phyloP scores from a whole-genome alignment of 2,329 filamentous ascomycete genomes.

The Chaetomiaceae sp. region DNA sequence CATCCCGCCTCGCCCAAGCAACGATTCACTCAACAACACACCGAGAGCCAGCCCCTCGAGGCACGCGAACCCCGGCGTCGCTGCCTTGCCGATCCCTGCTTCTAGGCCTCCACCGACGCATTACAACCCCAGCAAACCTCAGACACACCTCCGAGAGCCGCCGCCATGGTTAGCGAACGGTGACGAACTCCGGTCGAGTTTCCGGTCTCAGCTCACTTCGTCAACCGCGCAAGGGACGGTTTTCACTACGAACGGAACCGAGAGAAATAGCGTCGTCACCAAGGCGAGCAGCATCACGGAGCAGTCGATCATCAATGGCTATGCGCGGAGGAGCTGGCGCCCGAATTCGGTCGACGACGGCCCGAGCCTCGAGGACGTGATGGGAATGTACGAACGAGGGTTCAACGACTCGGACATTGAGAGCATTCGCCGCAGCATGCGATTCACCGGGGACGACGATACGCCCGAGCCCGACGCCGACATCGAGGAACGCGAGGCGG shows the following conservation, averaged over 20 bases:
- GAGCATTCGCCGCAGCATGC: slow-evolving; percentile 23
- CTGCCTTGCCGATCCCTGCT: slow-evolving; percentile 4
- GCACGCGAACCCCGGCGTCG: slow-evolving; percentile 6
- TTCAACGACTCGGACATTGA: slow-evolving; percentile 50
- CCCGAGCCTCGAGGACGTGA: slow-evolving; percentile 62
- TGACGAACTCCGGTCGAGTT: slow-evolving; percentile 53
- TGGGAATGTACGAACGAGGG: slow-evolving; percentile 64
- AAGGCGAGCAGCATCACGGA: slow-evolving; percentile 63
- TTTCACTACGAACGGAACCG: slow-evolving; percentile 53
- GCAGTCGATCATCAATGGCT: slow-evolving; percentile 41
- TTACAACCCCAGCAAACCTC: slow-evolving; percentile 24
- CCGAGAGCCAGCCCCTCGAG: slow-evolving; percentile 17
- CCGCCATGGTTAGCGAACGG: slow-evolving; percentile 44
- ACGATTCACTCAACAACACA: slow-evolving; percentile 33
- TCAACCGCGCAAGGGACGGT: slow-evolving; percentile 55
- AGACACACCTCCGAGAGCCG: slow-evolving; percentile 29
- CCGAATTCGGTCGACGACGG: slow-evolving; percentile 44
- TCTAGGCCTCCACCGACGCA: slow-evolving; percentile 24
- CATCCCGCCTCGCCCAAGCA: slow-evolving; percentile 36
- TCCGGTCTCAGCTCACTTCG: slow-evolving; percentile 51
- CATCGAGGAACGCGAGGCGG: slow-evolving; percentile 10
- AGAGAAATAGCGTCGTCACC: slow-evolving; percentile 76
- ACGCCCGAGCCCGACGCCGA: slow-evolving; percentile 18
- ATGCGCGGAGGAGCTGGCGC: slow-evolving; percentile 32
- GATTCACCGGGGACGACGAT: slow-evolving; percentile 29